Conservation (phyloP, 768 basidiomycete species). For the Rhodotorula toruloides region DNA sequence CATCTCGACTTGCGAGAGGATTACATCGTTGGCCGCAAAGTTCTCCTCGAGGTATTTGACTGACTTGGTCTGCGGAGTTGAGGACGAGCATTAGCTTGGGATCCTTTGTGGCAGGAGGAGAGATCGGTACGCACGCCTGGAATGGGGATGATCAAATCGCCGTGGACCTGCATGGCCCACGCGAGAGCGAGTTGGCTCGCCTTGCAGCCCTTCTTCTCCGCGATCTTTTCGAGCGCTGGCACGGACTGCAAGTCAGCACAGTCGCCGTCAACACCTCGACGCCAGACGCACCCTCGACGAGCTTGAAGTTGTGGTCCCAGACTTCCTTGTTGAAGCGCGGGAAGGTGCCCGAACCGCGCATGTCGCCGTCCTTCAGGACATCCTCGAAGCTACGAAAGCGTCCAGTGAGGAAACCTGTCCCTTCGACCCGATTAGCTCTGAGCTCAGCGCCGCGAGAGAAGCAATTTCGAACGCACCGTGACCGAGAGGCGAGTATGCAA, state of each 20-base stretch:
- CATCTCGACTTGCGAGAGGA: conserved; percentile 50
- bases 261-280: not conserved
- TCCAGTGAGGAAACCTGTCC: conserved; percentile 35
- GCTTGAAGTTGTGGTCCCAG: conserved; percentile 15
- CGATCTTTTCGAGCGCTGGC: conserved; percentile 43
- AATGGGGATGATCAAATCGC: conserved; percentile 42
- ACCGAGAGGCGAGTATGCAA: conserved; percentile 46
- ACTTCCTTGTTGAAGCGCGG: conserved; percentile 54
- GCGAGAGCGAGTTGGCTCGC: conserved; percentile 49
- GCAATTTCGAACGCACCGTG: conserved; percentile 5
- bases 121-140: conserved; percentile 39
- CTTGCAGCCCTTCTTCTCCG: conserved; percentile 46
- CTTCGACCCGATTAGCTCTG: not conserved
- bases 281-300: conserved; percentile 1
- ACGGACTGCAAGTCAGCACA: not conserved
- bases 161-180: conserved; percentile 46
- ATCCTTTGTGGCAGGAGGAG: conserved; percentile 31
- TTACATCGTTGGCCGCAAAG: conserved; percentile 50
- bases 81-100: conserved; percentile 30
- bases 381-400: conserved; percentile 46
- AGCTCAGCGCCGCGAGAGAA: not conserved
- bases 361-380: conserved; percentile 48
- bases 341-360: conserved; percentile 20
- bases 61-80: conserved; percentile 38
- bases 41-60: conserved; percentile 54